Percentiles rank a stretch among this genome's conserved stretches.
These are phyloP conservation scores for Sporothrix luriei DNA, from an alignment of 2,329 filamentous ascomycete species.

Conservation along the genomic window DNA sequence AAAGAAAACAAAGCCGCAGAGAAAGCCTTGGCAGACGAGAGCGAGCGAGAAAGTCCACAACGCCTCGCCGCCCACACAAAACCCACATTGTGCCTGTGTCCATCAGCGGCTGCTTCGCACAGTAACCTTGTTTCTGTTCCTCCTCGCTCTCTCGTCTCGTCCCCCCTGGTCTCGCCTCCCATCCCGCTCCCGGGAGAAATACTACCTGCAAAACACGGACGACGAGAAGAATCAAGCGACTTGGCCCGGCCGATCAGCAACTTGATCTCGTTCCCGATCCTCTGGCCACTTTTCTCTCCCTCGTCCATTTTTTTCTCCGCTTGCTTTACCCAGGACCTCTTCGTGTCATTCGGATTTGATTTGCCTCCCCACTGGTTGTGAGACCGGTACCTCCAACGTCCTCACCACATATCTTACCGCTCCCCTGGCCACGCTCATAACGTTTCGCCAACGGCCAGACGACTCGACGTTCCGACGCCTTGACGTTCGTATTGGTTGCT, in stretches of 20 bases:
- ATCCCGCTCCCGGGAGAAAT: conserved; percentile 17
- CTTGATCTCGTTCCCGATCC: conserved; percentile 1
- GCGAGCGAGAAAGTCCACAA: neutral
- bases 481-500: conserved; percentile 5
- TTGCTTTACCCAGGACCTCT: neutral
- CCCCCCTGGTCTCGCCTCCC: conserved; percentile 1
- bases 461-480: neutral
- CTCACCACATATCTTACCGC: neutral
- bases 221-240: conserved; percentile 3
- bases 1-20: neutral
- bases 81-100: neutral
- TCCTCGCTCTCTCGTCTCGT: neutral
- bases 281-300: neutral
- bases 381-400: neutral
- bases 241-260: conserved; percentile 14
- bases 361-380: neutral
- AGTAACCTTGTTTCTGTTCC: neutral
- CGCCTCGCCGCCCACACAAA: neutral
- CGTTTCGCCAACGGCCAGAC: conserved; percentile 16
- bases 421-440: conserved; percentile 3
- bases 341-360: neutral
- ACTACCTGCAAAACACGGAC: conserved; percentile 18
- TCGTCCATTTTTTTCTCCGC: neutral
- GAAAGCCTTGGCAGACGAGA: neutral
- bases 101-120: conserved; percentile 6